Base-by-base conservation (phyloP, 2,329 filamentous ascomycete species). In the Trichoderma asperellum region DNA sequence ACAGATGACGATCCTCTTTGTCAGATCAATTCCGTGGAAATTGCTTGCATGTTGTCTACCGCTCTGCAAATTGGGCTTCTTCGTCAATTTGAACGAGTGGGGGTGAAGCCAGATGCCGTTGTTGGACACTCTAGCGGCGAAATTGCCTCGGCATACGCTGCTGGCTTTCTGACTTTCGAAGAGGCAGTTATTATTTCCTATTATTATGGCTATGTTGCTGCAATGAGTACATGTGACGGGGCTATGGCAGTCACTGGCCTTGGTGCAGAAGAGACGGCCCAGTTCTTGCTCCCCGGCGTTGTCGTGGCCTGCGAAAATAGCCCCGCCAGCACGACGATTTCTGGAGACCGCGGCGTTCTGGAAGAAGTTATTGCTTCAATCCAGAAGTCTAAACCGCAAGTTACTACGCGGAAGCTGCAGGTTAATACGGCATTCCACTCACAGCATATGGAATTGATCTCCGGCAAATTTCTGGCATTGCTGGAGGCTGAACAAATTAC, bases 61-160 rank as follows among this genome's bases (percentile, higher is more conserved):
- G 79, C 79, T 0, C 12, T 84, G 0, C 83, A 84, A 69, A 71
- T 84, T 12, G 80, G 73, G 1, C 68, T 84, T 0, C 74, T 81
- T 0, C 74, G 80, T 12, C 71, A 81, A 0, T 72, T 79, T 35
- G 61, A 69, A n/a, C 65, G 63, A 2, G 75, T 75, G 43, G 74
- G 73, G 4, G 59, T 81, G 2, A 34, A 5, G 4, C 76, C 78
- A 0, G 32, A 59, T 8, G 74, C 71, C 4, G 75, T 79, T 1
- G 72, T 79, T 1, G 79, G 80, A 0, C 80, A 81, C 67, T 81
- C 79, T 0, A 77, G 74, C 21, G 79, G 79, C 10, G 80, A 81
- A 67, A 80, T 81, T 58, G 77, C 76, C 1, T 80, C 80, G 12
- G 80, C 79, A 1, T 81, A 79, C 47, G 71, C 73, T 12, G 53